Evolutionary conservation across 768 basidiomycete genomes (phyloP), one percentile per base, ranked within the genome.

Genomic region (Lentinus tigrinus): DNA sequence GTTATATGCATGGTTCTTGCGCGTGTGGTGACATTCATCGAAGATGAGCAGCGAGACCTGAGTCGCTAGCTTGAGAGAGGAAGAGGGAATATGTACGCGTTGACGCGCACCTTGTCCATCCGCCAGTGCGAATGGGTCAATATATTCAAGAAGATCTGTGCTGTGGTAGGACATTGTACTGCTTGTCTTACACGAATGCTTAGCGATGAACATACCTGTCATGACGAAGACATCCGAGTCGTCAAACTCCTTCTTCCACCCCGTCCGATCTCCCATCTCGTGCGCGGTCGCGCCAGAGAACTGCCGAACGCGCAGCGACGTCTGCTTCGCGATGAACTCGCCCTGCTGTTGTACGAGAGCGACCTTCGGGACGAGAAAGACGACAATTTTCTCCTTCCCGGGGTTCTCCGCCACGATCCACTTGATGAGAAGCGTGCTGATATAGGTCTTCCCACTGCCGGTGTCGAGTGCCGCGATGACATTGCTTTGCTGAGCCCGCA

Each of bases 291-390:
- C 81, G 16, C 93, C 93, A 60, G 85, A 82, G 26, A 91, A 80
- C 65, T 85, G 85, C 27, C 78, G 73, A 21, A 93, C 86, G 38
- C 82, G 82, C 42, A 93, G 68, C 0, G 86, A 77, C 1, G 88
- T 88, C 60, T 90, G 78, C 60, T 80, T 75, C 13, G 77, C 67
- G 54, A 93, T 81, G 62, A 87, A 91, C 23, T 81, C 75, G 21
- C 80, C 83, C 67, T 94, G 91, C 68, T 95, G 94, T 62, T 89
- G 83, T 21, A 95, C 94, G 16, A 96, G 81, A 2, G 91, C 80
- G 3, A 93, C 91, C 63, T 88, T 88, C 0, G 94, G 94, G 2
- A 92, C 92, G 34, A 95, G 79, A 67, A 95, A 95, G 10, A 93
- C 79, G 62, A 87, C 79, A 47, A 82, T 79, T 70, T 89, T 91